phyloP scores from a whole-genome alignment of 192 early-diverging fungal species.

The Backusella luteola region DNA sequence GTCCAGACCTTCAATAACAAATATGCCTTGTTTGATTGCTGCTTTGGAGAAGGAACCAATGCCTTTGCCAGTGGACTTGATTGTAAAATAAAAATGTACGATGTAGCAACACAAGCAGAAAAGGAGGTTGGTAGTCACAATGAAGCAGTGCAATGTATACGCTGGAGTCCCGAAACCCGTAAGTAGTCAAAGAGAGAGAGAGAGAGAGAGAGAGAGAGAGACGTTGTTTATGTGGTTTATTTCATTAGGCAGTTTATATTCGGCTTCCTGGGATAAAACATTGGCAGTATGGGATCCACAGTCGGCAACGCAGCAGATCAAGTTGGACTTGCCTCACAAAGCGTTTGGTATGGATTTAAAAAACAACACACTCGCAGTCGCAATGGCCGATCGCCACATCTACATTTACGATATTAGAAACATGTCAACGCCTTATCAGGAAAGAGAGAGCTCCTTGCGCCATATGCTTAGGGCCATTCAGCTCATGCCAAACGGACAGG shows the following conservation, averaged over 20 bases:
- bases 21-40: constrained; percentile 76
- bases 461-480: constrained; percentile 84
- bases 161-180: constrained; percentile 51
- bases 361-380: constrained; percentile 75
- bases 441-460: constrained; percentile 78
- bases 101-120: constrained; percentile 55
- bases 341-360: constrained; percentile 82
- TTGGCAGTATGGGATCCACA: constrained; percentile 79
- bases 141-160: constrained; percentile 69
- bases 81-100: constrained; percentile 63
- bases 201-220: not conserved
- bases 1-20: constrained; percentile 57
- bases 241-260: constrained; percentile 60
- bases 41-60: constrained; percentile 57
- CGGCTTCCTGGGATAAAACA: constrained; percentile 92
- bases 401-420: constrained; percentile 87
- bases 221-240: not conserved
- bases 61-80: constrained; percentile 81
- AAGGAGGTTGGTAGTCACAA: constrained; percentile 77
- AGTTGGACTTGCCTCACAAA: constrained; percentile 66
- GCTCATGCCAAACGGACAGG: constrained; percentile 82
- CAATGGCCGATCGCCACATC: constrained; percentile 75
- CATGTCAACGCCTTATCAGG: constrained; percentile 69
- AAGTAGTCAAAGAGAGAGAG: constrained; percentile 11
- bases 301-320: constrained; percentile 23